Base-by-base conservation (phyloP, 176 grass and related monocot genomes). In the Musa schizocarpa region DNA sequence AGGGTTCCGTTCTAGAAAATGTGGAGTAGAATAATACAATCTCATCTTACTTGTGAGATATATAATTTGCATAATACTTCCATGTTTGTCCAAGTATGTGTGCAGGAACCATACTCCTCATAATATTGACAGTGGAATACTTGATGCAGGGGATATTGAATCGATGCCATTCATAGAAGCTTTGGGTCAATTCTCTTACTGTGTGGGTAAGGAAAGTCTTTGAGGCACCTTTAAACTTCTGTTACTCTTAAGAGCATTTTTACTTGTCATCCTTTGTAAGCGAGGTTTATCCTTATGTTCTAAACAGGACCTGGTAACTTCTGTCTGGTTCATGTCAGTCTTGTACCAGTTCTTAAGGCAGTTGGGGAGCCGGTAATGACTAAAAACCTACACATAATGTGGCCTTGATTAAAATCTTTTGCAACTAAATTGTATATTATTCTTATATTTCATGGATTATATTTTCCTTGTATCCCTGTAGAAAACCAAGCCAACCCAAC, bases 401-500 rank as follows among this genome's bases (percentile, higher is more conserved):
- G 10, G 9, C 51, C 19, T 14, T 54, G 67, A 73, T 54, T 13
- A 50, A 24, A 53, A 22, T 17, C 29, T 69, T 20, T 24, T 68
- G 20, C 14, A 13, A 16, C 52, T 74, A 9, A 9, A 8, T 16
- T 25, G 10, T 11, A 21, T 20, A 14, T 52, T 74, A 11, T 16
- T 22, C 50, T 13, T 73, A 14, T 54, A 9, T 13, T 21, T 21
- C 2, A 27, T 23, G 13, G 13, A 14, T 25, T 10, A 29, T 74
- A 20, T 14, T 78, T 72, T 53, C 77, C 50, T 51, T 55, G n/a
- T 63, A 73, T 81, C 81, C 75, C 34, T 82, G 24, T 61, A 99
- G 95, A 99, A 99, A 94, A 99, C 95, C 67, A 99, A 99, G 74
- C 95, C 95, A 64, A 99, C 95, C 14, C 95, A 99, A 56, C 95